Percentiles rank a stretch among this genome's conserved stretches.
Conservation (phyloP, 1,284 basidiomycete species). For the Chalciporus sp. region DNA sequence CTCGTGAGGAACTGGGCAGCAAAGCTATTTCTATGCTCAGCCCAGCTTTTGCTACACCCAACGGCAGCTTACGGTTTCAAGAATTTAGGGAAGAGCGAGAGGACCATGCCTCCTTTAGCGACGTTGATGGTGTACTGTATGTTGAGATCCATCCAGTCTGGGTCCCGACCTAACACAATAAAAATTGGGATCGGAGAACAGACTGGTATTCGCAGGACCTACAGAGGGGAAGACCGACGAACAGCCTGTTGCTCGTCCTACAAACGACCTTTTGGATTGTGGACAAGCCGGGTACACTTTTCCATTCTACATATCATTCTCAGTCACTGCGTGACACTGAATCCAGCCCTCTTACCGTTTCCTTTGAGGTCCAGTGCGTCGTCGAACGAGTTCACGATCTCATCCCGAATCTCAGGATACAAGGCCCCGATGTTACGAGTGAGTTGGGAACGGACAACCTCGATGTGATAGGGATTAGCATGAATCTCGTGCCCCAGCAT, state of each 20-base stretch:
- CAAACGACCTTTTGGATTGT: constrained; percentile 32
- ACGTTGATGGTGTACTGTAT: constrained; percentile 17
- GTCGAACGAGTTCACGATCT: constrained; percentile 31
- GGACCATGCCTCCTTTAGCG: constrained; percentile 25
- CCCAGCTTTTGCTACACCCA: background rate
- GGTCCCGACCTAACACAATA: constrained; percentile 38
- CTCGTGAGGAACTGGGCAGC: constrained; percentile 24
- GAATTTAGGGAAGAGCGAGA: constrained; percentile 40
- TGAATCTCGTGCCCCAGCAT: constrained; percentile 26
- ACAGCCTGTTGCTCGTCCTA: constrained; percentile 38
- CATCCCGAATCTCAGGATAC: constrained; percentile 33
- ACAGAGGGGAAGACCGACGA: constrained; percentile 43
- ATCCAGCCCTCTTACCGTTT: background rate
- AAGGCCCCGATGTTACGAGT: constrained; percentile 31
- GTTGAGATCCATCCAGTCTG: constrained; percentile 34
- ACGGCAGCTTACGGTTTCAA: constrained; percentile 32
- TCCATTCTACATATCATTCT: constrained; percentile 3
- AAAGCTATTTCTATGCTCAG: background rate
- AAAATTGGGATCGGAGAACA: background rate
- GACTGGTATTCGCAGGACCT: background rate
- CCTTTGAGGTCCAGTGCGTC: constrained; percentile 19
- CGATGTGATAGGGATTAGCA: constrained; percentile 29
- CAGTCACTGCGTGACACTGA: no score
- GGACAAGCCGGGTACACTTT: constrained; percentile 29
- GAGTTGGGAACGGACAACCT: constrained; percentile 29